Evolutionary conservation across 257 asterid species (phyloP), one percentile per base, ranked within the genome.

Genomic region (Solanum microdontum): DNA sequence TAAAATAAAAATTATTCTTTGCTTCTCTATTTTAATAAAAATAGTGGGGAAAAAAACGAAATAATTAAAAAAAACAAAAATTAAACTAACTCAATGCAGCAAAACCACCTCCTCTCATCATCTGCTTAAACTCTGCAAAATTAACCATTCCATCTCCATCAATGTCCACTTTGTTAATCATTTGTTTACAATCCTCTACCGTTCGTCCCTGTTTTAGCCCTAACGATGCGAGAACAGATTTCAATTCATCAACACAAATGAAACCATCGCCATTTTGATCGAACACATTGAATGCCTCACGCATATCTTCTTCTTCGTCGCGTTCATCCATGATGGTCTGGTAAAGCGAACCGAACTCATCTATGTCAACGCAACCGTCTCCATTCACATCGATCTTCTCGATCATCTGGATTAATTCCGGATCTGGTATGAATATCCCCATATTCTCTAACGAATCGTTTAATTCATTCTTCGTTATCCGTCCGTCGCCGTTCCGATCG

Each of bases 51-150:
- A 8, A 12, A 76, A 23, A 12, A n/a, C 10, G 6, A 76, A 36
- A 36, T n/a, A 12, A n/a, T n/a, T 5, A 11, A 3, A 11, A 40
- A 40, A 39, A 39, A 23, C 3, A n/a, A 40, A 24, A 64, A n/a
- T n/a, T 9, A 51, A 17, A 17, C 69, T 82, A 82, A 82, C 19
- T 85, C 58, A 93, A 87, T 0, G 93, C 89, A 58, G 92, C 93
- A 84, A 91, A 93, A 9, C 92, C 94, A 24, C 94, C 95, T 10
- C 92, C 95, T 91, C 93, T 93, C 97, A 94, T 93, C 97, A 94
- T 94, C 89, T 91, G 90, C 91, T 92, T 93, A 87, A 94, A 94
- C 93, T 94, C 96, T 0, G 72, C 39, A 45, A 93, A 94, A 84
- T 94, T 51, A 8, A 94, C 96, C 92, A 88, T 89, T 0, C 96